Base-by-base conservation (phyloP, 352 stramenopile genomes). In the Discostella stelligera region DNA sequence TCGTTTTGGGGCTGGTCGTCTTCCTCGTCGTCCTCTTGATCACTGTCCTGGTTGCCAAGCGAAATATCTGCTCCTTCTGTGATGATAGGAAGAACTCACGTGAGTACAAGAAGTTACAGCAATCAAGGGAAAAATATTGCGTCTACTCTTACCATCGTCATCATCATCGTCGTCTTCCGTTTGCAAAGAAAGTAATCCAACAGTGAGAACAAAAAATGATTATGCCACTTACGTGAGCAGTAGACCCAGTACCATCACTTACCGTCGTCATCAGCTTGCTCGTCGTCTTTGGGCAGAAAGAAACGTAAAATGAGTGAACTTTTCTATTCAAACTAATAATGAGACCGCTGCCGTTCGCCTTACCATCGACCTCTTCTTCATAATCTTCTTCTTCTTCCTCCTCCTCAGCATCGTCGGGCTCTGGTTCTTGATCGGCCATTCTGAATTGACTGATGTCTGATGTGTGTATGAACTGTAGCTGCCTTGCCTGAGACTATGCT, bases 301-400 rank as follows among this genome's bases (percentile, higher is more conserved):
- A 30, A 58, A 27, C n/a, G 30, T 10, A 21, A 58, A 32, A 55
- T 21, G 13, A 58, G 30, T 58, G 20, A 14, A 10, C 25, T 13
- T 5, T 8, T 18, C 30, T 7, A 58, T 25, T 8, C 25, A 37
- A 9, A 18, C n/a, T 25, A 30, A 37, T 25, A 18, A 37, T 25
- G 50, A 32, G 5, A 32, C 30, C 13, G 5, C 20, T 37, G 25
- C n/a, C 50, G 25, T 25, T 7, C n/a, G 44, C 56, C 27, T 65
- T 27, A 30, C 44, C 27, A 30, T 50, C 23, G 10, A 48, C 56
- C 10, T 50, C 56, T 41, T 41, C n/a, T 30, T 58, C 48, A 41
- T 46, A 68, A 20, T 65, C 56, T 52, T 52, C 56, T n/a, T 44
- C 30, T 18, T 65, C 56, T 4, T 52, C 30, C 27, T 52, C 30